Base-by-base conservation (phyloP, 202 grass and related monocot genomes). In the Saccharum hybrid region DNA sequence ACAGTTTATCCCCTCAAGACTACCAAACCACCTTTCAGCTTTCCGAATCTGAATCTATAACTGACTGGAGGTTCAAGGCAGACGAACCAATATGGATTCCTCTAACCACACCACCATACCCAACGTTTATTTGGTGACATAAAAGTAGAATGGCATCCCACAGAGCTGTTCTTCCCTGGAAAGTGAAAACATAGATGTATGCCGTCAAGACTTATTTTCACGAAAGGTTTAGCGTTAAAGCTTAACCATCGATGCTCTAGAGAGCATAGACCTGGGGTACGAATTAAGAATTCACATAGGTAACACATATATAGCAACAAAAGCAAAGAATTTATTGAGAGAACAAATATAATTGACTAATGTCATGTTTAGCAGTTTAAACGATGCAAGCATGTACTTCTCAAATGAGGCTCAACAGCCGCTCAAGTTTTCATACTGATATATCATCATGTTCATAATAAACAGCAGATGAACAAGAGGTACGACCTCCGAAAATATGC, bases 61-160 rank as follows among this genome's bases (percentile, higher is more conserved):
- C 81, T 14, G 89, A 88, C 78, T 90, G 87, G 33, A 98, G 83
- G 79, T 86, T 92, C 82, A 98, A 82, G 82, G 96, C 93, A 10
- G 93, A 88, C 18, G 93, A 98, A 37, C 88, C 89, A 54, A 98
- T 87, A 86, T 96, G 93, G 83, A 93, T 90, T 79, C 96, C 96
- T 75, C 93, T 94, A 41, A 98, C 88, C 37, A 96, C 76, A 74
- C 96, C 83, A 0, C 91, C 91, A 78, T 98, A 98, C 28, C 86
- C 91, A 71, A 83, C 57, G 2, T 94, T 91, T 80, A 98, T 92
- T 82, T 88, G 94, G 83, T 98, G 85, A 71, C 96, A 98, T 19
- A 98, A 77, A 72, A 98, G 93, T 86, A 98, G 88, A 87, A 98
- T 94, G 48, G 93, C 88, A 90, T 98, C 96, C 96, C 91, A 98